Percentiles rank a stretch among this genome's conserved stretches.
phyloP scores from a whole-genome alignment of 139 green algal species.

The Mesostigma viride region DNA sequence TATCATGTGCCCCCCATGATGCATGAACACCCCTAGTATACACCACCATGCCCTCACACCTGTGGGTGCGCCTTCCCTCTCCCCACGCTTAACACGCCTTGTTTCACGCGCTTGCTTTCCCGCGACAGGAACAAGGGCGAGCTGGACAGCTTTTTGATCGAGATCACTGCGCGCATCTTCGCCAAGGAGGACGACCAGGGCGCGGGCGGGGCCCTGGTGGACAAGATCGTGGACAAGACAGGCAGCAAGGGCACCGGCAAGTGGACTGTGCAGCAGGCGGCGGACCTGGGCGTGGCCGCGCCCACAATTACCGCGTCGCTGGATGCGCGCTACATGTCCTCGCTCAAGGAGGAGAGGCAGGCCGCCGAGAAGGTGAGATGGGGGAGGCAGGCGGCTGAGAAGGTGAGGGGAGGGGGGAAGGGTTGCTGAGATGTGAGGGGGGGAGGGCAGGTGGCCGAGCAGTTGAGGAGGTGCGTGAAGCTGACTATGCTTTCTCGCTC shows the following conservation, averaged over 20 bases:
- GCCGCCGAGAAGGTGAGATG: slow-evolving; percentile 39
- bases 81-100: too few species aligned
- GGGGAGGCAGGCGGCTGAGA: too few species aligned
- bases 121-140: slow-evolving; percentile 80
- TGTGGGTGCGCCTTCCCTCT: too few species aligned
- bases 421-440: too few species aligned
- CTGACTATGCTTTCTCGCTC: background rate
- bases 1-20: too few species aligned
- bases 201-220: slow-evolving; percentile 63
- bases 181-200: slow-evolving; percentile 35
- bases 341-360: slow-evolving; percentile 82
- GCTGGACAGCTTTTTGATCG: slow-evolving; percentile 82
- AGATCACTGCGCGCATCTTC: slow-evolving; percentile 79
- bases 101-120: too few species aligned
- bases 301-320: slow-evolving; percentile 90
- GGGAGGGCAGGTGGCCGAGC: slow-evolving; percentile 7
- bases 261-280: slow-evolving; percentile 98
- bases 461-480: background rate
- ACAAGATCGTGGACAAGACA: slow-evolving; percentile 97
- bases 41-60: too few species aligned
- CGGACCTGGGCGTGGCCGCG: slow-evolving; percentile 80
- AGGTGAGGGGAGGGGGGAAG: too few species aligned
- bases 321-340: slow-evolving; percentile 56
- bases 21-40: too few species aligned
- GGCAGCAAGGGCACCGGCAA: slow-evolving; percentile 97